Percentiles rank a stretch among this genome's conserved stretches.
These are phyloP conservation scores for Botryobasidium botryosum DNA, from an alignment of 768 basidiomycete genomes.

Conservation along the genomic window DNA sequence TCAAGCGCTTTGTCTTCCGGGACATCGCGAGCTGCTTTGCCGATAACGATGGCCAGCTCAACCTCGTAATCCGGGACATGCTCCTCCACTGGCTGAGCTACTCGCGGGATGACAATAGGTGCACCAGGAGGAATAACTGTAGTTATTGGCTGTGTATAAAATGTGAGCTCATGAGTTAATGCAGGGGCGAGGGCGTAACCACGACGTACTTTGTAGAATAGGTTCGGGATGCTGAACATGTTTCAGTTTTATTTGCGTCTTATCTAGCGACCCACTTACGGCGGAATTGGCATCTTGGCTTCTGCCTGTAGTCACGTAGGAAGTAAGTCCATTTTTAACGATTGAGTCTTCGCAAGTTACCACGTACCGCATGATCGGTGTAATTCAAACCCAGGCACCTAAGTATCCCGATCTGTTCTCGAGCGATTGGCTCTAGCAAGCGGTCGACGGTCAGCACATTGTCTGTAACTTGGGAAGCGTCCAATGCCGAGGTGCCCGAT, in stretches of 20 bases:
- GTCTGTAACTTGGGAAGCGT: conserved; percentile 47
- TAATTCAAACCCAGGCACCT: conserved; percentile 73
- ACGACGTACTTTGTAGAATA: conserved; percentile 87
- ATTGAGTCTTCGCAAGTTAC: too few relatives aligned
- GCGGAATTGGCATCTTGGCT: conserved; percentile 42
- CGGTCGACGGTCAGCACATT: conserved; percentile 51
- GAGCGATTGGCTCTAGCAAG: conserved; percentile 49
- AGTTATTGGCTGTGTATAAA: conserved; percentile 30
- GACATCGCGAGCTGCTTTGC: conserved; percentile 65
- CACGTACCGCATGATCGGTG: conserved; percentile 55
- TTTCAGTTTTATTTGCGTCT: neutral
- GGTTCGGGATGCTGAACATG: conserved; percentile 31
- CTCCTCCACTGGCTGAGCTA: conserved; percentile 48
- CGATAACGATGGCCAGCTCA: conserved; percentile 68
- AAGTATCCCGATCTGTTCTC: conserved; percentile 34
- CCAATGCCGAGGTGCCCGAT: conserved; percentile 41
- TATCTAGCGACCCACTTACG: conserved; percentile 25
- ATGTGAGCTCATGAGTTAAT: neutral
- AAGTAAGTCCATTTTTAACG: too few relatives aligned
- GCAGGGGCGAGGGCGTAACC: neutral
- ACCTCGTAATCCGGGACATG: conserved; percentile 73
- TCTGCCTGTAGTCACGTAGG: conserved; percentile 35
- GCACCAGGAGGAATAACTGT: conserved; percentile 56
- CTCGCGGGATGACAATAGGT: conserved; percentile 44
- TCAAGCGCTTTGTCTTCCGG: conserved; percentile 65